A percentile compares a stretch with the other conserved stretches of the same genome.
Conservation (phyloP, 2,329 filamentous ascomycete genomes). For the Orbilia quercus region DNA sequence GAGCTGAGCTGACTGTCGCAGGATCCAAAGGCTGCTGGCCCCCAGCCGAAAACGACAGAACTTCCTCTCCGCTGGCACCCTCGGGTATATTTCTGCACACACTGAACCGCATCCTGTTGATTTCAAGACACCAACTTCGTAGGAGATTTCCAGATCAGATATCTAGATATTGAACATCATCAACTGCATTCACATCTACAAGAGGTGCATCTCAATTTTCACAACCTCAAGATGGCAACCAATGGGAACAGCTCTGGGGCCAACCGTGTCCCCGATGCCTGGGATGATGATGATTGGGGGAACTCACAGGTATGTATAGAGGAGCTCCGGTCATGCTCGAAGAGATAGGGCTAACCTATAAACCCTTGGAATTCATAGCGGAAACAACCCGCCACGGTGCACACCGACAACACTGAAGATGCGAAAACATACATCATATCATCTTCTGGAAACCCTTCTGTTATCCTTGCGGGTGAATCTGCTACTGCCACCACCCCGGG, state of each 20-base stretch:
- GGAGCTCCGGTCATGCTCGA: not conserved
- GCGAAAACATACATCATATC: slow-evolving; percentile 9
- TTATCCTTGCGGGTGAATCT: slow-evolving; percentile 45
- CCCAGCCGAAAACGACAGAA: not conserved
- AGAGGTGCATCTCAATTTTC: too few relatives aligned
- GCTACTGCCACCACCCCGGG: slow-evolving; percentile 16
- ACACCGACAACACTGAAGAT: slow-evolving; percentile 23
- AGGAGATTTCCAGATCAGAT: not conserved
- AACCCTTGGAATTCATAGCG: not conserved
- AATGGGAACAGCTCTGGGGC: slow-evolving; percentile 17
- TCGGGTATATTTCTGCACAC: not conserved
- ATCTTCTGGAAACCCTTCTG: slow-evolving; percentile 20
- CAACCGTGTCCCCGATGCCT: slow-evolving; percentile 27
- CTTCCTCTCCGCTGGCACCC: not conserved
- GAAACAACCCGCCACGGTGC: slow-evolving; percentile 30
- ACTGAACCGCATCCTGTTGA: not conserved
- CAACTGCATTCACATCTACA: not conserved
- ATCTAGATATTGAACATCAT: not conserved
- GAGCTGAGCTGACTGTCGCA: slow-evolving; percentile 10
- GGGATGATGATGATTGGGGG: slow-evolving; percentile 52
- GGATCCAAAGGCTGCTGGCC: slow-evolving; percentile 12
- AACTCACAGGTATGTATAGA: slow-evolving; percentile 20
- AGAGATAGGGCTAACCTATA: slow-evolving; percentile 18
- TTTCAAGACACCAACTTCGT: not conserved
- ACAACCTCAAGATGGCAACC: slow-evolving; percentile 25